Conservation (phyloP, 306 rosid species). For the Cucumis cinereus region DNA sequence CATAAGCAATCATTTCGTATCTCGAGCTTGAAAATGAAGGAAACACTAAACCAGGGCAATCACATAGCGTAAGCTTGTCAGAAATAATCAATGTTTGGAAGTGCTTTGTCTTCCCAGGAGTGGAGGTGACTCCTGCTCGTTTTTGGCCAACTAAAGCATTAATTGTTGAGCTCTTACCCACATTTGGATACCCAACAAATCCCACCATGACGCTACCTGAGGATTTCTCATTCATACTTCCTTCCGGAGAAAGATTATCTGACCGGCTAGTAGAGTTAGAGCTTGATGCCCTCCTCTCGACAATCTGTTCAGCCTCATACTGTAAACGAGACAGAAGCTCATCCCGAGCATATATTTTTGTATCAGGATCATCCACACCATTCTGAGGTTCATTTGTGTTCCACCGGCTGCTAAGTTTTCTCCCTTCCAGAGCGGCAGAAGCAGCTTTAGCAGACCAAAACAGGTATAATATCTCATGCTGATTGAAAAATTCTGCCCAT, state of each 20-base stretch:
- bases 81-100: slow-evolving; percentile 92
- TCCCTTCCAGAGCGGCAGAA: slow-evolving; percentile 63
- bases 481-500: slow-evolving; percentile 72
- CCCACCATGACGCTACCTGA: slow-evolving; percentile 61
- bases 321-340: slow-evolving; percentile 85
- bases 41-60: slow-evolving; percentile 93
- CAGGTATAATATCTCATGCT: slow-evolving; percentile 55
- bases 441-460: slow-evolving; percentile 99
- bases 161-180: slow-evolving; percentile 94
- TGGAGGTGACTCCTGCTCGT: slow-evolving; percentile 88
- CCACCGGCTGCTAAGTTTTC: slow-evolving; percentile 25
- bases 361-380: slow-evolving; percentile 36
- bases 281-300: slow-evolving; percentile 38
- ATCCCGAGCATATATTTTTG: slow-evolving; percentile 65
- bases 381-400: slow-evolving; percentile 20
- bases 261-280: slow-evolving; percentile 21
- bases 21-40: slow-evolving; percentile 98
- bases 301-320: slow-evolving; percentile 74
- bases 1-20: slow-evolving; percentile 88
- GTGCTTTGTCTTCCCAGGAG: slow-evolving; percentile 98
- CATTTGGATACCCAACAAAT: slow-evolving; percentile 97
- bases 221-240: slow-evolving; percentile 25
- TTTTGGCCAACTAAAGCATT: slow-evolving; percentile 95
- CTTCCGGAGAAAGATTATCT: slow-evolving; percentile 17
- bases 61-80: slow-evolving; percentile 72